Base-by-base conservation (phyloP, 257 asterid species). In the Lycium ferocissimum region DNA sequence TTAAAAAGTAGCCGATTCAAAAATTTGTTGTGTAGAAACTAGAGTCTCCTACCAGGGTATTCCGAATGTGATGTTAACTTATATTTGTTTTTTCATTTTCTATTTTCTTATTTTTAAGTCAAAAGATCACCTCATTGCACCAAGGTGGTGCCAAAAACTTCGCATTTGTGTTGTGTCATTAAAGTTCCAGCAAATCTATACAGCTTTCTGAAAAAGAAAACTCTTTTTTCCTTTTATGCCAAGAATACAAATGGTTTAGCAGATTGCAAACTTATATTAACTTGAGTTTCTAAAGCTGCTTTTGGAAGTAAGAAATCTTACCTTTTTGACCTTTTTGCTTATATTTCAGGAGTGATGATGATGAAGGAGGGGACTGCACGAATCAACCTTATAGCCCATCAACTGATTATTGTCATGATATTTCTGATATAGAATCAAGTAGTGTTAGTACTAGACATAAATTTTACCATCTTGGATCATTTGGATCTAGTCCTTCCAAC, bases 401-500 rank as follows among this genome's bases (percentile, higher is more conserved):
- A 84, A 87, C 88, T 51, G 95, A 93, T 75, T 92, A 87, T 89
- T 90, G 86, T 76, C 94, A 71, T 63, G 95, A 94, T 87, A 88
- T 89, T 88, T 92, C 97, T 83, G 95, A 94, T 86, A 84, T 95
- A 87, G 98, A 95, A 89, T 92, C 93, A 59, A 85, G 92, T 93
- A 93, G 97, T 91, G 82, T 90, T 91, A 95, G 96, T 87, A 85
- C 90, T 87, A 91, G 94, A 87, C 93, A 88, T 86, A 97, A 87
- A 84, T 88, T 86, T 92, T 92, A 89, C 89, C 91, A 83, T 89
- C 87, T 87, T 79, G 88, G 85, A 89, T 94, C 97, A 84, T 89
- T 89, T 86, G 98, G 89, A 92, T 92, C 97, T 85, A 91, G 95
- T 91, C 97, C 94, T 88, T 92, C 92, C 49, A 93, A 89, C 88